A percentile compares a stretch with the other conserved stretches of the same genome.
Evolutionary conservation across 345 rosid species (phyloP).

Genomic region (Psidium guajava): DNA sequence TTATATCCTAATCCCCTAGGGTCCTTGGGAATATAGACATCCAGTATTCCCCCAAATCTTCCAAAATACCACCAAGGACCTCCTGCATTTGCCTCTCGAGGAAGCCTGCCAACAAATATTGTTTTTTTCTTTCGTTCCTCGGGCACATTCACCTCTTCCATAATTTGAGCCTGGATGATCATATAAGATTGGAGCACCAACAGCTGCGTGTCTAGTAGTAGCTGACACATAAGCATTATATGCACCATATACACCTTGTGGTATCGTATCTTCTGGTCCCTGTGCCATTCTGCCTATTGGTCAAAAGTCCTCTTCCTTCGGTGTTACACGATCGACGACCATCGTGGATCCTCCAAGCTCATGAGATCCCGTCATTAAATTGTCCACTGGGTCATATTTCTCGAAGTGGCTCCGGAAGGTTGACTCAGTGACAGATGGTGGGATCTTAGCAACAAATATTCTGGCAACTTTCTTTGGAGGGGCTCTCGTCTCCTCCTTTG

Average conservation of each 20-base stretch:
- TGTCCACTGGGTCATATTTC: conserved; percentile 62
- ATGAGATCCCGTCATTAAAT: conserved; percentile 82
- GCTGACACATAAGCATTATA: conserved; percentile 96
- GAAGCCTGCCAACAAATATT: conserved; percentile 96
- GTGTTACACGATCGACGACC: conserved; percentile 95
- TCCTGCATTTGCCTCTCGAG: conserved; percentile 82
- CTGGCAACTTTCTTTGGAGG: conserved; percentile 75
- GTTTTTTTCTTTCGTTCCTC: conserved; percentile 84
- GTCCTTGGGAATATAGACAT: conserved; percentile 92
- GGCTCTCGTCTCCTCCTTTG: conserved; percentile 92
- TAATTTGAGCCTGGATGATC: conserved; percentile 70
- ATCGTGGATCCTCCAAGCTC: conserved; percentile 84
- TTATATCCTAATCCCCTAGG: conserved; percentile 94
- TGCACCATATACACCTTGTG: conserved; percentile 89
- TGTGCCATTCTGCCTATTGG: conserved; percentile 52
- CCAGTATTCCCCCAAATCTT: conserved; percentile 86
- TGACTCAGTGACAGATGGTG: conserved; percentile 73
- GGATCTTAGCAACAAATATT: conserved; percentile 91
- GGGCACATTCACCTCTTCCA: conserved; percentile 55
- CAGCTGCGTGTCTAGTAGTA: conserved; percentile 90
- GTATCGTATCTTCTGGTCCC: conserved; percentile 54
- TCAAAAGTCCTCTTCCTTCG: conserved; percentile 92
- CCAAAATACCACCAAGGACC: conserved; percentile 83
- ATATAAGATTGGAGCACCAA: conserved; percentile 89
- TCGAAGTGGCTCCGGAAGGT: conserved; percentile 52